Evolutionary conservation across 2,329 filamentous ascomycete genomes (phyloP).

Genomic region (Septoria petroselini): DNA sequence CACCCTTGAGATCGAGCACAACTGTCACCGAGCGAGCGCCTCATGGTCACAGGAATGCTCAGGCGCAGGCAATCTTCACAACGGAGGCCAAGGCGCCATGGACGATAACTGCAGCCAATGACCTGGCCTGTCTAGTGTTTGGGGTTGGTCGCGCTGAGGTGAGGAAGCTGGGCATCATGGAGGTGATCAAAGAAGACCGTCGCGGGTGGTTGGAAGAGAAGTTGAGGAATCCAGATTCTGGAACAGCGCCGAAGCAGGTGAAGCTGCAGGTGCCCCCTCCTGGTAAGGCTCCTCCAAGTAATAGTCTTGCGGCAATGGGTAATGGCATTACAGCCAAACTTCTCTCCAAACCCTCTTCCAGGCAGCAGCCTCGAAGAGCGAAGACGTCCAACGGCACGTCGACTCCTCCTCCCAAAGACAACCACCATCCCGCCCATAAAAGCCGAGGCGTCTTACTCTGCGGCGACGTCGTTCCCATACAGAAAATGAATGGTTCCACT

Average conservation of each 20-base stretch:
- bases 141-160: slow-evolving; percentile 97
- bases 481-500: slow-evolving; percentile 87
- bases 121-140: slow-evolving; percentile 94
- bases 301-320: slow-evolving; percentile 60
- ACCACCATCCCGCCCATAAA: slow-evolving; percentile 61
- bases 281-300: slow-evolving; percentile 39
- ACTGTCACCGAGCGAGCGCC: slow-evolving; percentile 42
- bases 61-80: slow-evolving; percentile 95
- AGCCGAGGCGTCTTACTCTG: slow-evolving; percentile 88
- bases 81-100: slow-evolving; percentile 88
- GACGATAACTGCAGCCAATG: slow-evolving; percentile 95
- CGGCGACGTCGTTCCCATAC: slow-evolving; percentile 96
- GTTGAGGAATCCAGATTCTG: slow-evolving; percentile 61
- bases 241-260: slow-evolving; percentile 24
- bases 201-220: slow-evolving; percentile 87
- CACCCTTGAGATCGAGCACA: slow-evolving; percentile 37
- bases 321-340: slow-evolving; percentile 84
- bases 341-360: slow-evolving; percentile 73
- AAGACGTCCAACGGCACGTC: slow-evolving; percentile 62
- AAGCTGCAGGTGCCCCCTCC: slow-evolving; percentile 28
- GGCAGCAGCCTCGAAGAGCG: slow-evolving; percentile 56
- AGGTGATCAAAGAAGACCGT: slow-evolving; percentile 87
- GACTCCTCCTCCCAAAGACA: slow-evolving; percentile 44
- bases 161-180: slow-evolving; percentile 87
- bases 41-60: slow-evolving; percentile 88